Base-by-base conservation (phyloP, 192 early-diverging fungal species). In the Entomortierella chlamydospora region DNA sequence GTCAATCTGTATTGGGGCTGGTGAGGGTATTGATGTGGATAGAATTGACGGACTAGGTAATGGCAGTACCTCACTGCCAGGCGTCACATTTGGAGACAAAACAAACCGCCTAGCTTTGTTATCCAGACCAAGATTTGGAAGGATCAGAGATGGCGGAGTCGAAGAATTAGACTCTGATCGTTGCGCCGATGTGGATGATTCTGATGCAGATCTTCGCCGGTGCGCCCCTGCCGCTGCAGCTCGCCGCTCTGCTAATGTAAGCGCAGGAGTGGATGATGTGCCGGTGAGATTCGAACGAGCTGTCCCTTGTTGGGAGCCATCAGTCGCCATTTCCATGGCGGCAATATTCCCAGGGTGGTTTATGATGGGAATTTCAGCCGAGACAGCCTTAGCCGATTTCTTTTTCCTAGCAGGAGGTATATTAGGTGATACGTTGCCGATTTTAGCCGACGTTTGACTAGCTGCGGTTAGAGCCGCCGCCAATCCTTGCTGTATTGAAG, bases 1-100 rank as follows among this genome's bases (percentile, higher is more conserved):
- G 30, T 53, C 74, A 50, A 78, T 78, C 33, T 78, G 74, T 25
- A 78, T 78, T n/a, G 74, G 74, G 3, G 74, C 67, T 17, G 74
- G 55, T 1, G 74, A 77, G 30, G 73, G 51, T 23, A 52, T 65
- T n/a, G 65, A 57, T 30, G 67, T 37, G n/a, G 67, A 34, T 10
- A 70, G 23, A n/a, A 78, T 64, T 4, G 67, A 78, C 23, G 74
- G 74, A 23, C 74, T 78, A 5, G 61, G 28, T 5, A 78, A 49
- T 2, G 74, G 74, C 1, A 20, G 45, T 18, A 28, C 22, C 9
- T 78, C 74, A n/a, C 49, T 59, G 23, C 51, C 55, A 22, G 74
- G 74, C 1, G 74, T 78, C 9, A 53, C 49, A 37, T 78, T 78
- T 9, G 74, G 61, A 26, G 74, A 59, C 0, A 70, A 20, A 33